A percentile compares a stretch with the other conserved stretches of the same genome.
These are phyloP conservation scores for Colletotrichum tropicicola DNA, from an alignment of 2,329 filamentous ascomycete species.

Conservation along the genomic window DNA sequence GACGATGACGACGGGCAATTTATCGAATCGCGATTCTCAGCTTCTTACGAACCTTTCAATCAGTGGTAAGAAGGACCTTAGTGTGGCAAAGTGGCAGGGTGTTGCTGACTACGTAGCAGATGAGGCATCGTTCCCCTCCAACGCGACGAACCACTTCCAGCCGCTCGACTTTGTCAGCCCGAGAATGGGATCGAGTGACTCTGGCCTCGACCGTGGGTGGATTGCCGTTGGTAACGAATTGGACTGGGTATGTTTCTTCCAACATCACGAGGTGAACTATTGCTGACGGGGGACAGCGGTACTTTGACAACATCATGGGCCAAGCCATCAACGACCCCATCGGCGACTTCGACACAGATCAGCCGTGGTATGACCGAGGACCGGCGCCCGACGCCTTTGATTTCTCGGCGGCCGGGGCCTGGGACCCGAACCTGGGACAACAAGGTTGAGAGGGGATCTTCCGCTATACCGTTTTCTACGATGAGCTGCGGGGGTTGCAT, in stretches of 20 bases:
- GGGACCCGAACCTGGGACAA: conserved; percentile 6
- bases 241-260: conserved; percentile 46
- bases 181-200: conserved; percentile 30
- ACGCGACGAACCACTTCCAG: conserved; percentile 10
- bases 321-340: conserved; percentile 20
- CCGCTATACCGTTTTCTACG: background rate
- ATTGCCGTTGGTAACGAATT: conserved; percentile 42
- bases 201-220: conserved; percentile 47
- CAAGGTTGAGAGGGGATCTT: conserved; percentile 2
- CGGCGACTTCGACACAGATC: conserved; percentile 1
- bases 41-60: conserved; percentile 33
- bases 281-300: conserved; percentile 15
- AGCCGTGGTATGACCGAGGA: conserved; percentile 19
- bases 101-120: conserved; percentile 4
- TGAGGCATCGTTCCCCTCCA: background rate
- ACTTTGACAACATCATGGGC: conserved; percentile 29
- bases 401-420: conserved; percentile 16
- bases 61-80: background rate
- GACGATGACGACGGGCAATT: conserved; percentile 32
- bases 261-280: background rate
- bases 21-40: conserved; percentile 32
- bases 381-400: conserved; percentile 9
- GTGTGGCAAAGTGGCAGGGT: background rate
- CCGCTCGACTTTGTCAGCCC: conserved; percentile 19
- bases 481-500: conserved; percentile 1